A percentile compares a stretch with the other conserved stretches of the same genome.
Conservation (phyloP, 305 asterid species). For the Fraxinus sp. region DNA sequence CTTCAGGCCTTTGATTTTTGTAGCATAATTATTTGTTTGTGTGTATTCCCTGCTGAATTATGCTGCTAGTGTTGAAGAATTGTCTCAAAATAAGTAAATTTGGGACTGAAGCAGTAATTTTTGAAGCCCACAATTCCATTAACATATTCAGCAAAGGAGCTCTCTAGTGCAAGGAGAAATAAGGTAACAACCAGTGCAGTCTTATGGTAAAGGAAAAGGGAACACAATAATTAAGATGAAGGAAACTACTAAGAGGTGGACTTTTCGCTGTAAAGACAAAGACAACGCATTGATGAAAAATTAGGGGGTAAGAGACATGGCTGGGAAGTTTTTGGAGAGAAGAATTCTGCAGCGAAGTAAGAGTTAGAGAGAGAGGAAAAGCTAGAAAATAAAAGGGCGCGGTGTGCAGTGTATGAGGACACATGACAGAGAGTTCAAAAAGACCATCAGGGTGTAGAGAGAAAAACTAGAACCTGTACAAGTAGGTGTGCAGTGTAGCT, state of each 20-base stretch:
- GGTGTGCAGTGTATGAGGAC: too few species aligned
- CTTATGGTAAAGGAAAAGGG: neutral
- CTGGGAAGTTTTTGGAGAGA: neutral
- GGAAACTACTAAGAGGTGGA: neutral
- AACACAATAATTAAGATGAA: neutral
- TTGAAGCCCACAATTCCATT: neutral
- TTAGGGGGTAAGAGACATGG: neutral
- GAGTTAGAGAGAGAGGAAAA: too few species aligned
- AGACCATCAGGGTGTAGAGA: too few species aligned
- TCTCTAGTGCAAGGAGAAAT: neutral
- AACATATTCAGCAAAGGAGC: neutral
- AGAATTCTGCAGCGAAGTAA: too few species aligned
- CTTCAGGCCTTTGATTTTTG: neutral
- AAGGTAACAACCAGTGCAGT: neutral
- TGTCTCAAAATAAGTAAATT: neutral
- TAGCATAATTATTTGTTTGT: neutral
- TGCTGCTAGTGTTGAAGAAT: neutral
- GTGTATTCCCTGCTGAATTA: neutral
- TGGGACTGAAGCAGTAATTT: neutral
- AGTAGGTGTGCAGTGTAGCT: too few species aligned
- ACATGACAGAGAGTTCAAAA: too few species aligned
- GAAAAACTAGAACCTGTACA: too few species aligned
- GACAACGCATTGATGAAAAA: neutral
- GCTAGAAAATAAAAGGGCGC: too few species aligned
- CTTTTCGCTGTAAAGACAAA: neutral